Evolutionary conservation across 2,329 filamentous ascomycete species (phyloP).

Genomic region (Monascus ruber): DNA sequence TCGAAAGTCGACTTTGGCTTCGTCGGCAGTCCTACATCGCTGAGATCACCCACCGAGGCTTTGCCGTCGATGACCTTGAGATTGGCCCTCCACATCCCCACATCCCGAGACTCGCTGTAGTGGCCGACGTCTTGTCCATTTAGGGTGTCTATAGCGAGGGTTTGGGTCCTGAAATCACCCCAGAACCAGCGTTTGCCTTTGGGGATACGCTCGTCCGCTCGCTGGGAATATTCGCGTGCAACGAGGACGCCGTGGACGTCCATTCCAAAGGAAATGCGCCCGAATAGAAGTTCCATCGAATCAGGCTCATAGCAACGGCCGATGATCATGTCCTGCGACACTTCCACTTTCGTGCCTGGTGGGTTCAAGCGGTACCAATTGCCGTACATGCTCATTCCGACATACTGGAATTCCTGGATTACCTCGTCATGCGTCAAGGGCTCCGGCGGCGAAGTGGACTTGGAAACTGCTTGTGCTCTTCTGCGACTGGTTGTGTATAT

Average conservation of each 20-base stretch:
- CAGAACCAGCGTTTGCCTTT: constrained; percentile 43
- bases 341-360: constrained; percentile 26
- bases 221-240: constrained; percentile 37
- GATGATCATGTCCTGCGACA: constrained; percentile 42
- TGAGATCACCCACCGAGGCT: constrained; percentile 12
- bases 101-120: constrained; percentile 34
- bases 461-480: constrained; percentile 12
- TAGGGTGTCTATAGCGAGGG: constrained; percentile 43
- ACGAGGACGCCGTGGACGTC: constrained; percentile 37
- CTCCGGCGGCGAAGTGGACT: constrained; percentile 7
- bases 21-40: constrained; percentile 12
- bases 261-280: constrained; percentile 25
- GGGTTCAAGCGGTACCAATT: constrained; percentile 42
- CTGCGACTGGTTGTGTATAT: constrained; percentile 32
- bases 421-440: constrained; percentile 23
- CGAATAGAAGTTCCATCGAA: constrained; percentile 37
- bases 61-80: constrained; percentile 34
- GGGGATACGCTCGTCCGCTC: constrained; percentile 39
- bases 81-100: constrained; percentile 36
- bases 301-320: constrained; percentile 44
- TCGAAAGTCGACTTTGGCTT: constrained; percentile 15
- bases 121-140: constrained; percentile 43
- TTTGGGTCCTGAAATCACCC: constrained; percentile 45
- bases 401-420: constrained; percentile 23
- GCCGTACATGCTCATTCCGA: constrained; percentile 36